Base-by-base conservation (phyloP, 2,329 filamentous ascomycete genomes). In the Beauveria australis region DNA sequence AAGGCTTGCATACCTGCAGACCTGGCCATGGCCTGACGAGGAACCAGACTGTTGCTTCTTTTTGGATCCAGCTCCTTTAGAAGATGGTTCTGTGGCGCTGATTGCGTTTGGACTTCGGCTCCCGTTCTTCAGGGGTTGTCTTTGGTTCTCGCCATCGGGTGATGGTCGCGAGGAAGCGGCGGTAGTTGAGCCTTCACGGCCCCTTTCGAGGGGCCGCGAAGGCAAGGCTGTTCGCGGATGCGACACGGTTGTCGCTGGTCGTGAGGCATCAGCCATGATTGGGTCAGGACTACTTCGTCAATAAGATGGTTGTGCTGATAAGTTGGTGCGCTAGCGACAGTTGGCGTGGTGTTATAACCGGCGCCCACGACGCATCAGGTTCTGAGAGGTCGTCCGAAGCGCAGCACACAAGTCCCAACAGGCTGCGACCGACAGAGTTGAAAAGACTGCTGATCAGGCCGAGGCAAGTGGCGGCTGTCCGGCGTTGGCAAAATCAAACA, bases 141-240 rank as follows among this genome's bases (percentile, higher is more conserved):
- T 61, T n/a, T 60, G 63, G 22, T 53, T 63, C n/a, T 72, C 68
- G 22, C 62, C 63, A 24, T 67, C 67, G 9, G 63, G 61, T 19
- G 68, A 66, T 33, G 67, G 63, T 61, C 66, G 64, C 30, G 66
- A 64, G 46, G 67, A 40, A 37, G 24, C 16, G 24, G 65, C 43
- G 49, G 43, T 40, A 52, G 53, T 24, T 7, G 53, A 37, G 14
- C 22, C 61, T 54, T 72, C 70, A 54, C 65, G 66, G 28, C 65
- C 63, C 63, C 69, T 75, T 26, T 70, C 69, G 67, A 74, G 70
- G 40, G 74, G 73, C 40, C 74, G 68, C 48, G 74, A 74, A 30
- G 74, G 74, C 43, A 76, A 66, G 10, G 73, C 73, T 44, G 73
- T 76, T 62, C 74, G 69, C 54, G 63, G 68, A 53, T 70, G 67